Evolutionary conservation across 768 basidiomycete species (phyloP).

Genomic region (Thelephora aurantiotincta): DNA sequence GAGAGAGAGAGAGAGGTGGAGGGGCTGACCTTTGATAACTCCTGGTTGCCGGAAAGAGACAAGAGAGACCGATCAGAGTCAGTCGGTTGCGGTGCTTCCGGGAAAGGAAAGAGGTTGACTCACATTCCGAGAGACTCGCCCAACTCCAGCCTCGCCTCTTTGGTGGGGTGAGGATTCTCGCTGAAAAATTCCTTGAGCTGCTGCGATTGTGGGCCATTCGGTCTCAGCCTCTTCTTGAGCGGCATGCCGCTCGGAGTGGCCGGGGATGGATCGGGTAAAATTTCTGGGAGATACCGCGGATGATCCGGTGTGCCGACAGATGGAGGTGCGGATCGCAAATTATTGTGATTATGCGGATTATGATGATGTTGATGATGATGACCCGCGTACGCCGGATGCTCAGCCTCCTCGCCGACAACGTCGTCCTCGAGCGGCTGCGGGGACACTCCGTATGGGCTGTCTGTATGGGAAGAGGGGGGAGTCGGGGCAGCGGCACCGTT

Average conservation of each 20-base stretch:
- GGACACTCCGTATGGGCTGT: too few species aligned
- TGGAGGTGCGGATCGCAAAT: too few species aligned
- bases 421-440: too few species aligned
- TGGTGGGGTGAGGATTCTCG: slow-evolving; percentile 49
- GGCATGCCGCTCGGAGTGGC: slow-evolving; percentile 23
- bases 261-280: slow-evolving; percentile 4
- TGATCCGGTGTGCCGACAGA: slow-evolving; percentile 9
- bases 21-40: slow-evolving; percentile 1
- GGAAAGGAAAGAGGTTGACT: slow-evolving; percentile 17
- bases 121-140: slow-evolving; percentile 66
- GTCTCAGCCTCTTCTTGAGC: slow-evolving; percentile 51
- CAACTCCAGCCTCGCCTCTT: slow-evolving; percentile 51
- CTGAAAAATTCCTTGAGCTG: slow-evolving; percentile 55
- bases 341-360: too few species aligned
- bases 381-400: too few species aligned
- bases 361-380: too few species aligned
- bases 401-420: too few species aligned
- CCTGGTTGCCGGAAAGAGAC: slow-evolving; percentile 9
- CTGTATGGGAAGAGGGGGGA: too few species aligned
- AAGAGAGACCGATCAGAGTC: slow-evolving; percentile 7
- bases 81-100: slow-evolving; percentile 2
- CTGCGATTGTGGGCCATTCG: slow-evolving; percentile 49
- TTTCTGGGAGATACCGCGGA: slow-evolving; percentile 34
- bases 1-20: neutral
- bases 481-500: too few species aligned